phyloP scores from a whole-genome alignment of 1,284 basidiomycete species.

The Sparassis latifolia region DNA sequence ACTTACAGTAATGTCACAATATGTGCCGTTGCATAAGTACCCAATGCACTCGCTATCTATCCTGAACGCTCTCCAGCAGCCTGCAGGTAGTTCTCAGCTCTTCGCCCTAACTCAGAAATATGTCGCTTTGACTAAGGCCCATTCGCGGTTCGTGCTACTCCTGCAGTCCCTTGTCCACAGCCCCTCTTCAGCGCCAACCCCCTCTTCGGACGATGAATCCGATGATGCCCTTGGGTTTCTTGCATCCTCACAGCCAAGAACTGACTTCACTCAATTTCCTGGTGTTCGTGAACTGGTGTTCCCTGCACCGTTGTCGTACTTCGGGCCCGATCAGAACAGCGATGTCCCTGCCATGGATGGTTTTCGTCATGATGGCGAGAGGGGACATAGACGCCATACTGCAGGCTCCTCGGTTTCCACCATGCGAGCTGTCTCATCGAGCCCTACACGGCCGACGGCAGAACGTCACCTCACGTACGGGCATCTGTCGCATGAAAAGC shows the following conservation, averaged over 20 bases:
- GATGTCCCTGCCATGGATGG: background rate
- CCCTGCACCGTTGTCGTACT: slow-evolving; percentile 52
- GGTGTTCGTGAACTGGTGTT: slow-evolving; percentile 57
- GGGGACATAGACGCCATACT: slow-evolving; percentile 4
- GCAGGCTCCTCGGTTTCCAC: background rate
- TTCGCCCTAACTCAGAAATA: slow-evolving; percentile 35
- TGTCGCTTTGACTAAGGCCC: slow-evolving; percentile 44
- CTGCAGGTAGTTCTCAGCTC: slow-evolving; percentile 28
- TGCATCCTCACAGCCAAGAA: slow-evolving; percentile 12
- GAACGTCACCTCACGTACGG: slow-evolving; percentile 15
- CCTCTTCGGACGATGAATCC: slow-evolving; percentile 21
- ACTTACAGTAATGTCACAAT: slow-evolving; percentile 52
- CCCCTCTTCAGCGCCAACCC: slow-evolving; percentile 29
- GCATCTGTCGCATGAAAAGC: background rate
- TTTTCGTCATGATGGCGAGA: too few relatives aligned
- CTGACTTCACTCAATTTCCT: slow-evolving; percentile 16
- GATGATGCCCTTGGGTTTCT: slow-evolving; percentile 28
- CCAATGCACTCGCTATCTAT: slow-evolving; percentile 50
- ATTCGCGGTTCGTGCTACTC: slow-evolving; percentile 68
- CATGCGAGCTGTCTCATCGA: slow-evolving; percentile 4
- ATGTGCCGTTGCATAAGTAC: slow-evolving; percentile 50
- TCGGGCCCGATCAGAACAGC: slow-evolving; percentile 12
- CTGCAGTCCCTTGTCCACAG: slow-evolving; percentile 66
- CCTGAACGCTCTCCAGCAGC: slow-evolving; percentile 31
- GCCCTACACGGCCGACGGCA: slow-evolving; percentile 11